Conservation (phyloP, 1,284 basidiomycete species). For the Phellinidium pouzarii region DNA sequence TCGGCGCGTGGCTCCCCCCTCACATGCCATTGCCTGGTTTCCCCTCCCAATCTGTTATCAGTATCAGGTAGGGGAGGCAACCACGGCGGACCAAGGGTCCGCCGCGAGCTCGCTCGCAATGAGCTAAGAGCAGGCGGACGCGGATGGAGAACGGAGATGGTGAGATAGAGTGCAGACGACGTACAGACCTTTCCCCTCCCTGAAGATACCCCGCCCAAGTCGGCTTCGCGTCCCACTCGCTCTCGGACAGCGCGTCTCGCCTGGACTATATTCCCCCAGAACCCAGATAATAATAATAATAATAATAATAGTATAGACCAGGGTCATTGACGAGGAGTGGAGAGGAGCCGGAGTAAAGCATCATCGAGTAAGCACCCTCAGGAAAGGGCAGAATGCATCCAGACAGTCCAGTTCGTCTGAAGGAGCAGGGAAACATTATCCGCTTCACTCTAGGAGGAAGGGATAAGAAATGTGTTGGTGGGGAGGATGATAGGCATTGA, state of each 20-base stretch:
- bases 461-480: background rate
- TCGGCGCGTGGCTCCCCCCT: constrained; percentile 5
- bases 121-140: constrained; percentile 4
- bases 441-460: background rate
- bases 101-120: background rate
- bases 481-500: background rate
- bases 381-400: constrained; percentile 7
- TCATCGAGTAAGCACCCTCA: background rate
- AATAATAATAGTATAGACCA: background rate
- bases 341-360: background rate
- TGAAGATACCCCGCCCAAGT: background rate
- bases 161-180: background rate
- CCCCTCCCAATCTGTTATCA: too few relatives aligned
- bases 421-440: background rate
- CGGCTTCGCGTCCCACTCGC: background rate
- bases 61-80: constrained; percentile 5
- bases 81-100: background rate
- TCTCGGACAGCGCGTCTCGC: background rate
- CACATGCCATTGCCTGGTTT: background rate
- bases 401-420: background rate
- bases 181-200: background rate
- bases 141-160: constrained; percentile 1
- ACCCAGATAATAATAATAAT: background rate
- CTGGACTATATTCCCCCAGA: background rate
- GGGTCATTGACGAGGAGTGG: background rate